Conservation (phyloP, 2,329 filamentous ascomycete species). For the Aspergillus sp. region DNA sequence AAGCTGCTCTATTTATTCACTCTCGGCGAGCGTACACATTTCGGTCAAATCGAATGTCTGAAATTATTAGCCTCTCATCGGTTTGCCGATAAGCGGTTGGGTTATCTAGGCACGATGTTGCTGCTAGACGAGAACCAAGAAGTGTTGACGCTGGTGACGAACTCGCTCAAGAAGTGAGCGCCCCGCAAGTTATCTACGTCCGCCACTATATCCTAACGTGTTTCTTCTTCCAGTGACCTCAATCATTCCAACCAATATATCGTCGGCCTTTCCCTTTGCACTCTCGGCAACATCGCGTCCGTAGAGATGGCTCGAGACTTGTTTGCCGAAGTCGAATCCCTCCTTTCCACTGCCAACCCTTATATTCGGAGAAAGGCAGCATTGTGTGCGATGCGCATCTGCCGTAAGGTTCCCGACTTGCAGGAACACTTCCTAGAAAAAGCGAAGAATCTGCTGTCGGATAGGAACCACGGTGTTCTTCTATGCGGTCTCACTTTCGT, state of each 20-base stretch:
- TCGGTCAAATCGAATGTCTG: slow-evolving; percentile 98
- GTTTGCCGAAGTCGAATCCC: slow-evolving; percentile 90
- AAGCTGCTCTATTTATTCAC: slow-evolving; percentile 98
- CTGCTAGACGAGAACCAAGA: slow-evolving; percentile 98
- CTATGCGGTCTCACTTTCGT: slow-evolving; percentile 90
- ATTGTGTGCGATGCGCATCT: slow-evolving; percentile 98
- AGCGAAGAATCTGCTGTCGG: slow-evolving; percentile 79
- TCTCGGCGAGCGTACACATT: slow-evolving; percentile 93
- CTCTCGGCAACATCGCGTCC: slow-evolving; percentile 95
- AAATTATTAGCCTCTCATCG: slow-evolving; percentile 95
- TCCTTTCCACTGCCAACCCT: slow-evolving; percentile 92
- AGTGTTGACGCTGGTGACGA: slow-evolving; percentile 93
- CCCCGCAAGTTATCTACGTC: background rate
- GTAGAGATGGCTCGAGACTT: slow-evolving; percentile 98
- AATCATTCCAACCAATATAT: slow-evolving; percentile 98
- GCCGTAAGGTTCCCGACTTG: slow-evolving; percentile 93
- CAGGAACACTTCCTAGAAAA: slow-evolving; percentile 98
- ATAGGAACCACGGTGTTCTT: slow-evolving; percentile 93
- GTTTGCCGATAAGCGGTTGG: slow-evolving; percentile 95
- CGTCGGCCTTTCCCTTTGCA: slow-evolving; percentile 92
- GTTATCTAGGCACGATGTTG: slow-evolving; percentile 94
- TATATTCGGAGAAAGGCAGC: slow-evolving; percentile 97
- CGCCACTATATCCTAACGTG: slow-evolving; percentile 25
- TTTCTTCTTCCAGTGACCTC: slow-evolving; percentile 67
- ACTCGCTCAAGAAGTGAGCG: slow-evolving; percentile 93